Evolutionary conservation across 2,329 filamentous ascomycete genomes (phyloP).

Genomic region (Bipolaris victoriae): DNA sequence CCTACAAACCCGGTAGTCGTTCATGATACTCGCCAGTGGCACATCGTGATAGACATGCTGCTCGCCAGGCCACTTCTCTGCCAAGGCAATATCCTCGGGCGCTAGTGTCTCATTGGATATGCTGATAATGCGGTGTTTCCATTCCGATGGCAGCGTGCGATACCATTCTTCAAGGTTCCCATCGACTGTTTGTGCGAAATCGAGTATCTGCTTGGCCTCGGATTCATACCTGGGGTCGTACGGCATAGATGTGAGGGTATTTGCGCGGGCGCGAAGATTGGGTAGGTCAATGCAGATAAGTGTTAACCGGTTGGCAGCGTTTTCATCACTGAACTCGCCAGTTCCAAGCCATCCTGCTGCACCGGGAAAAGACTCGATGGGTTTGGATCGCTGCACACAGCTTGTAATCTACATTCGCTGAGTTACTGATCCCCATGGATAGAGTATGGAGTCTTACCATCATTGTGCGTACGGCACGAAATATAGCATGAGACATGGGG

Average conservation of each 20-base stretch:
- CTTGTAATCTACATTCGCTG: slow-evolving; percentile 43
- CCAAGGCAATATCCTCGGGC: slow-evolving; percentile 34
- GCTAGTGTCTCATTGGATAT: slow-evolving; percentile 32
- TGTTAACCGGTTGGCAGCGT: slow-evolving; percentile 50
- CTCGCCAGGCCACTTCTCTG: slow-evolving; percentile 47
- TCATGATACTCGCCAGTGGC: slow-evolving; percentile 48
- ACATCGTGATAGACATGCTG: slow-evolving; percentile 51
- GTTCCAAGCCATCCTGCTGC: slow-evolving; percentile 44
- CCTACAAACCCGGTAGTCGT: slow-evolving; percentile 51
- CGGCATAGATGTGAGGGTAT: slow-evolving; percentile 33
- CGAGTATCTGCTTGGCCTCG: slow-evolving; percentile 44
- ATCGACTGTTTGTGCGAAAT: slow-evolving; percentile 47
- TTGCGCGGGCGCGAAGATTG: slow-evolving; percentile 45
- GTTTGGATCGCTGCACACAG: slow-evolving; percentile 49
- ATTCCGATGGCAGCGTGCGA: slow-evolving; percentile 42
- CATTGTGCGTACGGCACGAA: slow-evolving; percentile 50
- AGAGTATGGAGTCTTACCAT: slow-evolving; percentile 38
- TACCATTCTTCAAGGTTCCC: slow-evolving; percentile 47
- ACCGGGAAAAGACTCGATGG: slow-evolving; percentile 48
- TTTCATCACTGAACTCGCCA: slow-evolving; percentile 42
- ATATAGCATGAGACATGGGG: slow-evolving; percentile 46
- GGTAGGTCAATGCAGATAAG: slow-evolving; percentile 50
- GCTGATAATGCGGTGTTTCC: slow-evolving; percentile 44
- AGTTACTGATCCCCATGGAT: not conserved
- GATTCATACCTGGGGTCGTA: slow-evolving; percentile 26